Conservation (phyloP, 495 filamentous ascomycete genomes). For the Penicillium argentinense region DNA sequence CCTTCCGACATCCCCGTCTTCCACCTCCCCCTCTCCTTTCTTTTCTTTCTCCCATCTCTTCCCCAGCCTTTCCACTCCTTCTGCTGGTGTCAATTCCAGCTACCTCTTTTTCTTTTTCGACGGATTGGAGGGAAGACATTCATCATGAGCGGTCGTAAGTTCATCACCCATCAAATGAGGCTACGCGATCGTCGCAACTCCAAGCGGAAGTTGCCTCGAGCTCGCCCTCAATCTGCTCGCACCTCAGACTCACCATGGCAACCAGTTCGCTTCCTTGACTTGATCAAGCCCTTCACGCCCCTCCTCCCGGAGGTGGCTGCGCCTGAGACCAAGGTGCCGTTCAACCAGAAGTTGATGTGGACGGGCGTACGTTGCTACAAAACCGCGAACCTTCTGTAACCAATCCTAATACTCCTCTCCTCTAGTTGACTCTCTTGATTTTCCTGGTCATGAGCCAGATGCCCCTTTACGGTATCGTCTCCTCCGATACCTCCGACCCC, state of each 20-base stretch:
- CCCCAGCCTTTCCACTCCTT: conserved; percentile 42
- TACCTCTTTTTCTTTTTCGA: conserved; percentile 26
- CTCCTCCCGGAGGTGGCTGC: conserved; percentile 98
- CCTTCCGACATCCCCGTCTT: conserved; percentile 25
- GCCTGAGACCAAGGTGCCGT: conserved; percentile 93
- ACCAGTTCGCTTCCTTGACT: conserved; percentile 96
- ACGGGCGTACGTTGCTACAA: conserved; percentile 65
- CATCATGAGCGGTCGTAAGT: conserved; percentile 52
- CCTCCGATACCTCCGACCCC: conserved; percentile 94
- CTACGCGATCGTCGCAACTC: conserved; percentile 39
- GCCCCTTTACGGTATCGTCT: conserved; percentile 94
- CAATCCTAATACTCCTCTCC: conserved; percentile 31
- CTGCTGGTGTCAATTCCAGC: conserved; percentile 60
- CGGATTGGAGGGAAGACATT: conserved; percentile 37
- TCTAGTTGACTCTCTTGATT: conserved; percentile 84
- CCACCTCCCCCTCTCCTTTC: conserved; percentile 29
- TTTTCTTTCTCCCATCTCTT: conserved; percentile 44
- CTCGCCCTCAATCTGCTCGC: conserved; percentile 30
- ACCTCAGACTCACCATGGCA: conserved; percentile 17
- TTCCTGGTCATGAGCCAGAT: conserved; percentile 99
- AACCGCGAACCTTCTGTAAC: conserved; percentile 1
- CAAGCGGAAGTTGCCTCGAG: no score
- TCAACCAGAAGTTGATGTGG: conserved; percentile 99
- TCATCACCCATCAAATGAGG: no score
- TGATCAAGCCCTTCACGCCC: conserved; percentile 98